Base-by-base conservation (phyloP, 1,139 yeast genomes). In the Scheffersomyces quercinus region DNA sequence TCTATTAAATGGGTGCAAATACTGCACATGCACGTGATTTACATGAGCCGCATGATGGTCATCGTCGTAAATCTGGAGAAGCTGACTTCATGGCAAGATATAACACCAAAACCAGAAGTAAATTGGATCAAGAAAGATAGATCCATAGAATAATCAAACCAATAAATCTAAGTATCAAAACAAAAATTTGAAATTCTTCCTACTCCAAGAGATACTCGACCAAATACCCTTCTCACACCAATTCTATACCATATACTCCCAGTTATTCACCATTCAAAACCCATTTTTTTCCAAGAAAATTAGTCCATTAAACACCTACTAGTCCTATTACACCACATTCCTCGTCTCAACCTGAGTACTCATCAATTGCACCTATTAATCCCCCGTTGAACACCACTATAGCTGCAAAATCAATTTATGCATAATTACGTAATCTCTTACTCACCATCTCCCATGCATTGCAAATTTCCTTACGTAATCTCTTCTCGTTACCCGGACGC, bases 11-110 rank as follows among this genome's bases (percentile, higher is more conserved):
- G 11, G 24, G 24, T 30, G 10, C 24, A 31, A 31, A 14, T 14
- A 14, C 24, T 14, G n/a, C 20, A 26, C 32, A 8, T 28, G 11
- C 31, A 26, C 28, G 39, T 36, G 36, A n/a, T 42, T 40, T 12
- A 6, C 10, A 10, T 54, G 67, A 60, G 71, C 71, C 71, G 68
- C 71, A 66, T 64, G 68, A 64, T 62, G 70, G 60, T 55, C 71
- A 66, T 66, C 71, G 59, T 52, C 24, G 10, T 20, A 14, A n/a
- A n/a, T 8, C 35, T 12, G 20, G 15, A 12, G 20, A 31, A 20
- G 26, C 26, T 20, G 9, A 20, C 26, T 20, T 20, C 26, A 20
- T 20, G 26, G 26, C 9, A 5, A 6, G 26, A 20, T 20, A 20
- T 20, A 20, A 20, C 8, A 20, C 26, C 26, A 20, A 20, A 6